phyloP scores from a whole-genome alignment of 805 yeast genomes.

The Yarrowia sp. region DNA sequence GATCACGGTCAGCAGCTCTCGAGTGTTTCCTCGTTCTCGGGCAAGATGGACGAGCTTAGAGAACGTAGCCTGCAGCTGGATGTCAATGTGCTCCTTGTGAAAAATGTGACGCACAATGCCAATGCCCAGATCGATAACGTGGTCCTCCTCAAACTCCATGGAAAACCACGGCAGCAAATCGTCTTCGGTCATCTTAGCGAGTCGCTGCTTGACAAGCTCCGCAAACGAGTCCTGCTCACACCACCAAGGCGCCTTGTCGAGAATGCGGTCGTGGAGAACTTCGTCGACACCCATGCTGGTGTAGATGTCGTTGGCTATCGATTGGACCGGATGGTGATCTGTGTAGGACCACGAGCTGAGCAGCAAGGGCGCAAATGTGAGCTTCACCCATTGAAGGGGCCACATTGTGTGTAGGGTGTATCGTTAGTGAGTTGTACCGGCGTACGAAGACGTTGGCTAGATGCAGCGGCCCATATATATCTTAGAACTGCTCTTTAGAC shows the following conservation, averaged over 20 bases:
- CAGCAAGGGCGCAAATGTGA: background rate
- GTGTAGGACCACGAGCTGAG: background rate
- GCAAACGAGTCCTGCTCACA: background rate
- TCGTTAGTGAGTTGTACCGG: background rate
- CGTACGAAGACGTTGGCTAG: too few species aligned
- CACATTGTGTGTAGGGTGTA: background rate
- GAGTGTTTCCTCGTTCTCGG: background rate
- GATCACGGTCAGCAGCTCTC: background rate
- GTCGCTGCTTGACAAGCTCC: background rate
- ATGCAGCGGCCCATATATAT: too few species aligned
- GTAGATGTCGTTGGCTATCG: background rate
- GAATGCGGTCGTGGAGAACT: background rate
- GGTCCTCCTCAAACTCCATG: background rate
- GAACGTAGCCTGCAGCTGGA: background rate
- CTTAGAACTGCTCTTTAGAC: background rate
- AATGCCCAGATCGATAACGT: background rate
- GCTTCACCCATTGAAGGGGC: background rate
- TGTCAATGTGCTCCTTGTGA: background rate
- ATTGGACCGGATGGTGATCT: background rate
- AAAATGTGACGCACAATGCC: background rate
- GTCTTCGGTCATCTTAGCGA: background rate
- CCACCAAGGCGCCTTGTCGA: constrained; percentile 8
- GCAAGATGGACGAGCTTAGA: background rate
- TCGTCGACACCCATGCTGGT: background rate
- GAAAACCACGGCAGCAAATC: constrained; percentile 5